Conservation (phyloP, 345 rosid species). For the Ricinus communis region DNA sequence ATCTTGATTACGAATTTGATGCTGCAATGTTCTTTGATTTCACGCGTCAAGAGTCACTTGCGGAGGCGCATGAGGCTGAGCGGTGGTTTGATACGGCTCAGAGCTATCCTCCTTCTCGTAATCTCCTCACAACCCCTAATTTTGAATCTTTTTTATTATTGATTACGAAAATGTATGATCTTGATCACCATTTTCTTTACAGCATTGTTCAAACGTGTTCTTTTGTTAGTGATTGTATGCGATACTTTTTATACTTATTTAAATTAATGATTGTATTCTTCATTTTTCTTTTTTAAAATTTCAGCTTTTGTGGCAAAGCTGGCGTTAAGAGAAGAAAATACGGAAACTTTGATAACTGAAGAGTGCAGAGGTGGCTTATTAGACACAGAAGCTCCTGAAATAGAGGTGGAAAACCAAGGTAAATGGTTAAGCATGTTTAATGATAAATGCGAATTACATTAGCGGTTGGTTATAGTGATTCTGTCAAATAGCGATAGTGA, state of each 20-base stretch:
- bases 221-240: too few relatives aligned
- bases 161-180: not conserved
- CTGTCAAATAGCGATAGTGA: too few relatives aligned
- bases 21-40: conserved; percentile 82
- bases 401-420: conserved; percentile 34
- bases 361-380: conserved; percentile 14
- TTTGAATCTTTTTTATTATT: not conserved
- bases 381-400: conserved; percentile 21
- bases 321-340: conserved; percentile 42
- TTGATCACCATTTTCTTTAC: too few relatives aligned
- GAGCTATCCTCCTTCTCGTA: conserved; percentile 87
- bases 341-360: conserved; percentile 18
- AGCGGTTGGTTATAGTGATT: too few relatives aligned
- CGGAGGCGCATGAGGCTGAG: conserved; percentile 65
- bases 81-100: conserved; percentile 76
- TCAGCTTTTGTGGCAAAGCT: conserved; percentile 60
- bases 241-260: too few relatives aligned
- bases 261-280: not conserved
- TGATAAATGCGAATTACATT: not conserved
- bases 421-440: conserved; percentile 3
- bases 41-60: conserved; percentile 53
- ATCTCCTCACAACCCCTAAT: conserved; percentile 29
- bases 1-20: conserved; percentile 86
- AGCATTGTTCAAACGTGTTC: too few relatives aligned
- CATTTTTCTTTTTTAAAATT: not conserved